Base-by-base conservation (phyloP, 371 early-diverging fungal species). In the Mortierella sp. region DNA sequence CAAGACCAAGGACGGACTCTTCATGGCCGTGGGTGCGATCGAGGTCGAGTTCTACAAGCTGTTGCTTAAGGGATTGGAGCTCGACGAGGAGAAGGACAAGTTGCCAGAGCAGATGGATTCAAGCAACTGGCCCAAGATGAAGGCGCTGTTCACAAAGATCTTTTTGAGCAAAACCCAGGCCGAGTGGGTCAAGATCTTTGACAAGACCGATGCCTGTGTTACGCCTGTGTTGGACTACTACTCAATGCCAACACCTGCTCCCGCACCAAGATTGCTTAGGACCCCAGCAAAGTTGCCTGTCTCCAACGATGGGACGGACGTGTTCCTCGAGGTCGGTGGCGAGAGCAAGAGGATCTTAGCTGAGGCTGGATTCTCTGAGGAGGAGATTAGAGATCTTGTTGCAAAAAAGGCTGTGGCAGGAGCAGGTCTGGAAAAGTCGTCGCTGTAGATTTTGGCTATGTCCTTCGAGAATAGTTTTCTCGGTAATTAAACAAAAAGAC, bases 21-120 rank as follows among this genome's bases (percentile, higher is more conserved):
- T 86, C 75, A 93, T 95, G 92, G 92, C 95, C 16, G 93, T 94
- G 90, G 96, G 95, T 2, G 93, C 95, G 8, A 89, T 96, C 71
- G 96, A 96, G 77, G 91, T 93, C 2, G 93, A 94, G 71, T 96
- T 96, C 78, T 96, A 94, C 81, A 81, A 87, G 21, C 58, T 78
- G n/a, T 79, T 95, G 6, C 29, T 95, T n/a, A 87, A 91, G 68
- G 92, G 91, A 18, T 72, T 95, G 16, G 89, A 88, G 0, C 76
- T 96, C 0, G 82, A 92, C 44, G 49, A 78, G 2, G 71, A 87
- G 14, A 73, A 74, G 41, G 77, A 83, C 14, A 46, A 80, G 18
- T 65, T 92, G 27, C 93, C 94, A 0, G 84, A 88, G 10, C 95
- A 95, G 83, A 80, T 88, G 43, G 93, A 96, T 75, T 82, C 74